Conservation (phyloP, 768 basidiomycete genomes). For the Macrolepiota fuliginosa region DNA sequence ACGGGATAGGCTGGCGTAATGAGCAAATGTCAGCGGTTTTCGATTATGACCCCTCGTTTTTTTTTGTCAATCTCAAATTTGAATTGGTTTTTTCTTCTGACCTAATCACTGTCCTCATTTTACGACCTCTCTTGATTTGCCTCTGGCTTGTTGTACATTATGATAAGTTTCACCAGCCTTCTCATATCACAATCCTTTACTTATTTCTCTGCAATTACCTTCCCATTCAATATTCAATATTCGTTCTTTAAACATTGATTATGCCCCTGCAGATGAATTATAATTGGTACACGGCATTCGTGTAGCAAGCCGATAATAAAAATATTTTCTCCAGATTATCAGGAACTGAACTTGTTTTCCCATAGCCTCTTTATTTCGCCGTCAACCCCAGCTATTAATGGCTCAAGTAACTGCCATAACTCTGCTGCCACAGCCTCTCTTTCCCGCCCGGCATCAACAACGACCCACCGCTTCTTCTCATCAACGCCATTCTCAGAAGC, state of each 20-base stretch:
- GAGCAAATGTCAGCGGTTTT: not conserved
- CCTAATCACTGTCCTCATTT: not conserved
- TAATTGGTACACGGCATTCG: not conserved
- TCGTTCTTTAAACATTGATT: not conserved
- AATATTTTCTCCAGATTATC: not conserved
- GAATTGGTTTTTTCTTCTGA: not conserved
- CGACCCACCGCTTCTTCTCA: constrained; percentile 41
- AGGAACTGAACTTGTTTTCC: constrained; percentile 25
- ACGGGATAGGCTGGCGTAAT: not conserved
- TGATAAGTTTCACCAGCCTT: not conserved
- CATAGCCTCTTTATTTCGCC: constrained; percentile 51
- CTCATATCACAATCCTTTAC: not conserved
- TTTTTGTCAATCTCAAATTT: not conserved
- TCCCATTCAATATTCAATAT: not conserved
- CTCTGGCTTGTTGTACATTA: not conserved
- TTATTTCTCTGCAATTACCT: not conserved
- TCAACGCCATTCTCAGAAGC: constrained; percentile 11
- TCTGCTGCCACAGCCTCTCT: constrained; percentile 48
- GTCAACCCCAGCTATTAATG: constrained; percentile 35
- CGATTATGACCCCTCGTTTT: not conserved
- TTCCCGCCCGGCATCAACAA: constrained; percentile 55
- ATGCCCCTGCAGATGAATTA: not conserved
- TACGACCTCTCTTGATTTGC: not conserved
- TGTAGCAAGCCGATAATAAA: not conserved
- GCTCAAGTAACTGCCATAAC: constrained; percentile 52